Conservation (phyloP, 345 rosid genomes). For the Populus pruinosa region DNA sequence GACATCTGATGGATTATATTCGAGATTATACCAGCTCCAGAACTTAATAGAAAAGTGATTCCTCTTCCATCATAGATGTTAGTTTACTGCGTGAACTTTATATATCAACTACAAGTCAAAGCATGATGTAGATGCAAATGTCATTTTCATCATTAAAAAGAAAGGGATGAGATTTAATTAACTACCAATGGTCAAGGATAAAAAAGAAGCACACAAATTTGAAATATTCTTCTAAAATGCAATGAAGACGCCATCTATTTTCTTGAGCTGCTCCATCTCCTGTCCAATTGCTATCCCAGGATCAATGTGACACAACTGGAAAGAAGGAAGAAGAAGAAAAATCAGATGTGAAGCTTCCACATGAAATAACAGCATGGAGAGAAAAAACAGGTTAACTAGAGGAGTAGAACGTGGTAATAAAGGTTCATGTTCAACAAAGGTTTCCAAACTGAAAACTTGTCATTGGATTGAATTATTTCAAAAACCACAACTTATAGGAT, state of each 20-base stretch:
- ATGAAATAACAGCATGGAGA: constrained; percentile 3
- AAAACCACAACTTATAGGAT: neutral
- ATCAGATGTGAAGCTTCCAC: neutral
- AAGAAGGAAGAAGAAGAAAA: neutral
- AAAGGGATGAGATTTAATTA: neutral
- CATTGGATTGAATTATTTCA: neutral
- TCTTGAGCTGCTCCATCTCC: constrained; percentile 76
- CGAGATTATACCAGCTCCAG: constrained; percentile 58
- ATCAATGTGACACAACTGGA: constrained; percentile 70
- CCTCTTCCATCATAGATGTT: neutral
- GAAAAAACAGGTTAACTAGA: neutral
- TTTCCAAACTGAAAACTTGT: neutral
- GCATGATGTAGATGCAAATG: neutral
- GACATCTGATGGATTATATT: constrained; percentile 56
- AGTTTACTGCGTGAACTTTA: neutral
- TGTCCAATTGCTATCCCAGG: constrained; percentile 57
- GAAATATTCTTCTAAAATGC: constrained; percentile 35
- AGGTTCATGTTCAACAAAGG: constrained; percentile 5
- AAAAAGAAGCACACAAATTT: neutral
- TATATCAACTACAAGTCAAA: neutral
- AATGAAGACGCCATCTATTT: constrained; percentile 50
- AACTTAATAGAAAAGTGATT: constrained; percentile 14
- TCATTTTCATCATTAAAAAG: neutral
- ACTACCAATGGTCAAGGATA: neutral
- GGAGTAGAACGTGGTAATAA: constrained; percentile 67